Base-by-base conservation (phyloP, 2,329 filamentous ascomycete genomes). In the Penicillium crustosum region DNA sequence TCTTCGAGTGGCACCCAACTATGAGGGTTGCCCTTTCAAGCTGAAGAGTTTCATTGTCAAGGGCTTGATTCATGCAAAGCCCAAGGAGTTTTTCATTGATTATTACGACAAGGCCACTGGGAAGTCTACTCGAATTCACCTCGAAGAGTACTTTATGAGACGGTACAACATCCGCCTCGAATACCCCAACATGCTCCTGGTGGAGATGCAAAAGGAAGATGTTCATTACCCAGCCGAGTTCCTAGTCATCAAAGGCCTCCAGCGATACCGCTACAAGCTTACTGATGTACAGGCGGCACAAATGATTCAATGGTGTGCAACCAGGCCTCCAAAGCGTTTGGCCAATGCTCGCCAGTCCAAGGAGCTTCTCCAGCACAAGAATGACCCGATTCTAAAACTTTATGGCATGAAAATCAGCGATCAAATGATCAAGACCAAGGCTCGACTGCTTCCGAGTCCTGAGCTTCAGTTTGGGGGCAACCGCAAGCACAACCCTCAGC, bases 241-340 rank as follows among this genome's bases (percentile, higher is more conserved):
- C 31, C 73, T 86, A 38, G 73, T 70, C 13, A 77, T 87, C 59
- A 73, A 80, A 42, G 70, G 75, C 4, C 82, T 86, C 36, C 83
- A 87, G 70, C 81, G 82, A 2, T 87, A 84, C 66, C 77, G 76
- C 3, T 81, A 75, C 70, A 88, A 87, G 73, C 71, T 87, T 47
- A 81, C 81, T 50, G 83, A 86, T 54, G 68, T 69, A 0, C 81
- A 96, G 77, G 97, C 93, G 0, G 79, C 88, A 0, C 77, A 83
- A 6, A 99, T 99, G 94, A 97, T 99, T 78, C 93, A 89, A 73
- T 91, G 93, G 67, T 93, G 93, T 0, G 93, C 96, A 5, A 91
- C 89, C 6, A 83, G 88, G 1, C 94, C 94, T 0, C 71, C 73
- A 0, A 72, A 86, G 31, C 89, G 94, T n/a, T 83, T 85, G 63